Evolutionary conservation across 495 filamentous ascomycete genomes (phyloP).

Genomic region (Neurospora intermedia): DNA sequence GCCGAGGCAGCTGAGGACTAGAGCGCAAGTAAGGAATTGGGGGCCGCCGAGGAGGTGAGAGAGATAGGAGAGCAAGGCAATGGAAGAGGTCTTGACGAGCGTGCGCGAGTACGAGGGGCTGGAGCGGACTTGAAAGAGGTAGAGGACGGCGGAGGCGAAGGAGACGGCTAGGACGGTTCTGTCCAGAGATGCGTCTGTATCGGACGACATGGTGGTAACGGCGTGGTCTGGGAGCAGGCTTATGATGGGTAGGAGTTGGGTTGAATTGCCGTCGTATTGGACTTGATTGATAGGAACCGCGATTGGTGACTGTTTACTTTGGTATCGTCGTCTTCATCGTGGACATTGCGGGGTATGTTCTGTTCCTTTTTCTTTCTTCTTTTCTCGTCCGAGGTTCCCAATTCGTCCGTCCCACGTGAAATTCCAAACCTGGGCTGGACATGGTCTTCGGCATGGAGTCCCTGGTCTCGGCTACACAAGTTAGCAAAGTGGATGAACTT

Average conservation of each 20-base stretch:
- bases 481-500: not conserved
- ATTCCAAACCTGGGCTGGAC: not conserved
- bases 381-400: not conserved
- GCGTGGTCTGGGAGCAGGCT: no score
- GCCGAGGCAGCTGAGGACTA: constrained; percentile 14
- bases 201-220: constrained; percentile 2
- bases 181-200: not conserved
- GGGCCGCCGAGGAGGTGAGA: constrained; percentile 3
- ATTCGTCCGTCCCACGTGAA: not conserved
- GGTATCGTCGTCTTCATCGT: not conserved
- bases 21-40: constrained; percentile 5
- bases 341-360: not conserved
- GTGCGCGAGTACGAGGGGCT: constrained; percentile 9
- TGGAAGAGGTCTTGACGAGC: constrained; percentile 17
- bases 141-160: constrained; percentile 7
- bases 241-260: not conserved
- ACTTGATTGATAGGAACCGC: not conserved
- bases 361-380: no score
- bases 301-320: not conserved
- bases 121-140: constrained; percentile 8
- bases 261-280: not conserved
- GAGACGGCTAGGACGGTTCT: constrained; percentile 12
- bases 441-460: not conserved
- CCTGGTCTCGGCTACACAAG: not conserved
- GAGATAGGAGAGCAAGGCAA: constrained; percentile 11